A percentile compares a stretch with the other conserved stretches of the same genome.
Conservation (phyloP, 2,329 filamentous ascomycete genomes). For the Aspergillaceae sp. region DNA sequence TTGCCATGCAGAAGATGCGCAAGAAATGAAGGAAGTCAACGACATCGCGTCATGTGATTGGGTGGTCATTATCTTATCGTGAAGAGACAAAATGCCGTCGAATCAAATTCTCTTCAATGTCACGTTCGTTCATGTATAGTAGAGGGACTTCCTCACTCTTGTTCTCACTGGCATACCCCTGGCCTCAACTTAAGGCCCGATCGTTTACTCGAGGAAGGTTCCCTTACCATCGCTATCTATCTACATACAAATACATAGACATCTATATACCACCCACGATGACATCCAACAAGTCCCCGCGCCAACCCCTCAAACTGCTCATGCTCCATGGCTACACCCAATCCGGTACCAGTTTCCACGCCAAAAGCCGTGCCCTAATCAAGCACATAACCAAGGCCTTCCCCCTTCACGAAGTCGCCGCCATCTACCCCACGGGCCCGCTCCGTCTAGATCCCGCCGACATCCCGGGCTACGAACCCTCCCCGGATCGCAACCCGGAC, state of each 20-base stretch:
- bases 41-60: too few relatives aligned
- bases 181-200: background rate
- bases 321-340: conserved; percentile 89
- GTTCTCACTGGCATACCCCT: background rate
- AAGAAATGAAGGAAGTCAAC: too few relatives aligned
- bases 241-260: conserved; percentile 2
- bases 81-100: too few relatives aligned
- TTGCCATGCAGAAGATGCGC: too few relatives aligned
- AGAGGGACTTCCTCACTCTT: background rate
- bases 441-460: conserved; percentile 54
- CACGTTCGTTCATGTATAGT: background rate
- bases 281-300: conserved; percentile 1
- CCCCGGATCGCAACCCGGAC: conserved; percentile 35
- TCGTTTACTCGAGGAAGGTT: background rate
- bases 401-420: conserved; percentile 48
- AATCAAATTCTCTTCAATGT: too few relatives aligned
- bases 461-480: conserved; percentile 58
- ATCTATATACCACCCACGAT: background rate
- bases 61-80: too few relatives aligned
- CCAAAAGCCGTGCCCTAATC: conserved; percentile 79
- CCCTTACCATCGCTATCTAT: conserved; percentile 1
- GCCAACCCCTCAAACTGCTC: conserved; percentile 52
- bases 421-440: conserved; percentile 64
- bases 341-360: conserved; percentile 73
- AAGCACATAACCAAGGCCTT: conserved; percentile 72